Percentiles rank a stretch among this genome's conserved stretches.
These are phyloP conservation scores for Platanthera zijinensis DNA, from an alignment of 106 monocot species.

Conservation along the genomic window DNA sequence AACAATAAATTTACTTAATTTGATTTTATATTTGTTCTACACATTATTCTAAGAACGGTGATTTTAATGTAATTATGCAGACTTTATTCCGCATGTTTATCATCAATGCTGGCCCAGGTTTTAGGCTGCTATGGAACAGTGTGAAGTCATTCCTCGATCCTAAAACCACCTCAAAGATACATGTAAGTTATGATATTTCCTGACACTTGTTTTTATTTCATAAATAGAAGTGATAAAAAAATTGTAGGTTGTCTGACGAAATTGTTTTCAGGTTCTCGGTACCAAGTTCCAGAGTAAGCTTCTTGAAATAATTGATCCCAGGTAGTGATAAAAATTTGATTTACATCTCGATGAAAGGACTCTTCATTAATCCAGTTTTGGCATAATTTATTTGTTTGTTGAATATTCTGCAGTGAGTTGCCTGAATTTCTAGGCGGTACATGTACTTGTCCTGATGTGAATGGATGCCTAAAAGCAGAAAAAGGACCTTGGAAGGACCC, in stretches of 20 bases:
- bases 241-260: background rate
- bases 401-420: conserved; percentile 26
- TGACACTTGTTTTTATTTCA: background rate
- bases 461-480: conserved; percentile 48
- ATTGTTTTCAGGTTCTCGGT: conserved; percentile 42
- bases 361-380: background rate
- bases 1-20: background rate
- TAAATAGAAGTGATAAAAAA: background rate
- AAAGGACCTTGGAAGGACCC: conserved; percentile 60
- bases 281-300: conserved; percentile 46
- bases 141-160: conserved; percentile 51
- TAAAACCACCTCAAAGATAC: conserved; percentile 55
- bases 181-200: conserved; percentile 25
- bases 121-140: conserved; percentile 47
- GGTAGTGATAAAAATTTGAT: conserved; percentile 15
- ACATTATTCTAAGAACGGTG: too few relatives aligned
- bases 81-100: conserved; percentile 49
- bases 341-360: background rate
- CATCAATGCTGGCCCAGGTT: conserved; percentile 56
- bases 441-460: conserved; percentile 41
- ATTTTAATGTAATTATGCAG: conserved; percentile 14
- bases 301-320: conserved; percentile 42
- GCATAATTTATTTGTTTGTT: conserved; percentile 5
- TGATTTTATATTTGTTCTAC: background rate
- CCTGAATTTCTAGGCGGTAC: conserved; percentile 60